These are phyloP conservation scores for Lactarius hatsudake DNA, from an alignment of 768 basidiomycete genomes.

Conservation along the genomic window DNA sequence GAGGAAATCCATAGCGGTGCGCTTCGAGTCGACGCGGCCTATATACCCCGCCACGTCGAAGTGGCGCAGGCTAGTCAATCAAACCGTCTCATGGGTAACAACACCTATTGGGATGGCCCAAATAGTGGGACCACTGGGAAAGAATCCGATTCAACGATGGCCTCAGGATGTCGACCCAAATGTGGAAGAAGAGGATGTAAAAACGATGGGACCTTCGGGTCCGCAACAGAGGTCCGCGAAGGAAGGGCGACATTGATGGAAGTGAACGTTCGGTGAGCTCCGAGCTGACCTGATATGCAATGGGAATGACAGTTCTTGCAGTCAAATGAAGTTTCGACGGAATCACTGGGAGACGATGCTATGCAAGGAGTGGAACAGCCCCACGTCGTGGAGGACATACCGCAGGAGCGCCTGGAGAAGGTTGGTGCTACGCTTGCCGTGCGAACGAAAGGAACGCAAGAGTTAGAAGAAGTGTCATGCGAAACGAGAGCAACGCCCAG, in stretches of 20 bases:
- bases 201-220: neutral
- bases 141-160: neutral
- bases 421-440: neutral
- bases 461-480: neutral
- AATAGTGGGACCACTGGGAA: neutral
- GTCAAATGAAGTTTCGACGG: neutral
- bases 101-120: neutral
- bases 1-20: conserved; percentile 14
- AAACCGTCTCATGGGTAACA: neutral
- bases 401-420: neutral
- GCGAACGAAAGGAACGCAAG: neutral
- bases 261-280: neutral
- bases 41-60: conserved; percentile 15
- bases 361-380: neutral
- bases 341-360: neutral
- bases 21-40: neutral
- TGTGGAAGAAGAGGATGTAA: neutral
- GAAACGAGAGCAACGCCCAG: neutral
- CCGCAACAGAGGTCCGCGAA: neutral
- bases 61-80: neutral
- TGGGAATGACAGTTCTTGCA: neutral
- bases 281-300: neutral
- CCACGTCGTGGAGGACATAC: neutral
- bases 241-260: neutral
- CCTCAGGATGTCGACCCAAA: neutral